A percentile compares a stretch with the other conserved stretches of the same genome.
Conservation (phyloP, 2,329 filamentous ascomycete species). For the Ophiostoma ulmi region DNA sequence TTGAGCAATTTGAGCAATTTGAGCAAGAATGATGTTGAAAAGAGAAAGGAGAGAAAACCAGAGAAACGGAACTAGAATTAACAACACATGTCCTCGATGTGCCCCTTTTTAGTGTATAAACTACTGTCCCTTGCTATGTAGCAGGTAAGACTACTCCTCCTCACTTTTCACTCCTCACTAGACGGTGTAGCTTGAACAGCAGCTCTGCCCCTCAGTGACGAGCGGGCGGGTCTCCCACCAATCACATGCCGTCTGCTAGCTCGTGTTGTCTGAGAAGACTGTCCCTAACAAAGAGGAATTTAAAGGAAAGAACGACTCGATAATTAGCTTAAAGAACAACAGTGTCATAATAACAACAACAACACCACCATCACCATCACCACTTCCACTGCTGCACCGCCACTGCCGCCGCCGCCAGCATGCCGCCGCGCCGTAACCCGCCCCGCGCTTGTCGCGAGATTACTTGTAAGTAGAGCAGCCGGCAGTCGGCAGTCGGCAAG, state of each 20-base stretch:
- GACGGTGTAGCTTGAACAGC: conserved; percentile 7
- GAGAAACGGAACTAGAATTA: not conserved
- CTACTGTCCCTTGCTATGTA: not conserved
- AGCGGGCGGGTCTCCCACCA: conserved; percentile 8
- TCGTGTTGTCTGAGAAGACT: not conserved
- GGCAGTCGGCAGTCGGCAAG: too few species aligned
- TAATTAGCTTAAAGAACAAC: too few species aligned
- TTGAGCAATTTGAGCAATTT: not conserved
- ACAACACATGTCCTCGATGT: conserved; percentile 7
- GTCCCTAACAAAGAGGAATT: not conserved
- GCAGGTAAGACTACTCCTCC: not conserved
- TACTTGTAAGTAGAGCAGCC: too few species aligned
- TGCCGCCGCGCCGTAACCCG: too few species aligned
- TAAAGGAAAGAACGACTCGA: too few species aligned
- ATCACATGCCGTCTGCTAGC: not conserved
- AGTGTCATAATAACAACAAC: too few species aligned
- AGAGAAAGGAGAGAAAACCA: not conserved
- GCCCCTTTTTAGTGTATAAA: conserved; percentile 12
- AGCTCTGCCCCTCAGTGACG: conserved; percentile 15
- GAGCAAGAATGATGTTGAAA: not conserved
- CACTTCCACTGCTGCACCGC: too few species aligned
- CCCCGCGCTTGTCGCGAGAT: too few species aligned
- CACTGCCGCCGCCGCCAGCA: too few species aligned
- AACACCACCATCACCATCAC: too few species aligned
- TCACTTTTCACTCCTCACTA: not conserved